These are phyloP conservation scores for Coprinopsis marcescibilis DNA, from an alignment of 768 basidiomycete genomes.

Conservation along the genomic window DNA sequence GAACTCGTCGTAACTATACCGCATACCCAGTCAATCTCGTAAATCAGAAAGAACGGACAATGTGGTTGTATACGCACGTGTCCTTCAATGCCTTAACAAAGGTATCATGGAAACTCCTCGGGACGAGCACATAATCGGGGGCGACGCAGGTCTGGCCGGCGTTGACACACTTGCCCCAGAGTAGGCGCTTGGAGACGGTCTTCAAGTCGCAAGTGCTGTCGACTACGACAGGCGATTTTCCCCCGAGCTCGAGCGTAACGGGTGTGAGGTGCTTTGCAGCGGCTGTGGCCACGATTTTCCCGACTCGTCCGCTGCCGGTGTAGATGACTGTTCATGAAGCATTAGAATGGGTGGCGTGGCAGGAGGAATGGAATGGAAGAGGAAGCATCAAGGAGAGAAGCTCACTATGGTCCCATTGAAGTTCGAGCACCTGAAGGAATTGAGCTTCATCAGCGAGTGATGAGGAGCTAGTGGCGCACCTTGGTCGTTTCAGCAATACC, in stretches of 20 bases:
- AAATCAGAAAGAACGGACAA: neutral
- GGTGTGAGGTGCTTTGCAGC: conserved; percentile 77
- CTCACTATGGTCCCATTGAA: conserved; percentile 56
- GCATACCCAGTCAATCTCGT: neutral
- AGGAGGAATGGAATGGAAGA: neutral
- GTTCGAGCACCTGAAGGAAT: conserved; percentile 67
- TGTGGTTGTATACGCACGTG: conserved; percentile 30
- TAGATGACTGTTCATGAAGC: conserved; percentile 39
- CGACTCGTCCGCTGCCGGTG: conserved; percentile 62
- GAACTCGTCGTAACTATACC: conserved; percentile 31
- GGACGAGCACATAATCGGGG: conserved; percentile 50
- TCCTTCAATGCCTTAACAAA: conserved; percentile 40
- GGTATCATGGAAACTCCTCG: conserved; percentile 35
- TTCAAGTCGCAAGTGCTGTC: conserved; percentile 66
- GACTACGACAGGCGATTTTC: conserved; percentile 73
- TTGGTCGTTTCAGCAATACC: conserved; percentile 58
- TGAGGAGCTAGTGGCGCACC: conserved; percentile 19
- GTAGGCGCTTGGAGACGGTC: conserved; percentile 58
- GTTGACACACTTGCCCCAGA: conserved; percentile 81
- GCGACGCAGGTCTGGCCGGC: conserved; percentile 74
- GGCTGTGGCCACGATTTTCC: conserved; percentile 59
- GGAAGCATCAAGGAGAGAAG: neutral
- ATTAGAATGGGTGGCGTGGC: neutral
- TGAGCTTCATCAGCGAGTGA: neutral
- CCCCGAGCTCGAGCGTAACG: conserved; percentile 41